Evolutionary conservation across 202 grass and related monocot genomes (phyloP).

Genomic region (Zizania palustris): DNA sequence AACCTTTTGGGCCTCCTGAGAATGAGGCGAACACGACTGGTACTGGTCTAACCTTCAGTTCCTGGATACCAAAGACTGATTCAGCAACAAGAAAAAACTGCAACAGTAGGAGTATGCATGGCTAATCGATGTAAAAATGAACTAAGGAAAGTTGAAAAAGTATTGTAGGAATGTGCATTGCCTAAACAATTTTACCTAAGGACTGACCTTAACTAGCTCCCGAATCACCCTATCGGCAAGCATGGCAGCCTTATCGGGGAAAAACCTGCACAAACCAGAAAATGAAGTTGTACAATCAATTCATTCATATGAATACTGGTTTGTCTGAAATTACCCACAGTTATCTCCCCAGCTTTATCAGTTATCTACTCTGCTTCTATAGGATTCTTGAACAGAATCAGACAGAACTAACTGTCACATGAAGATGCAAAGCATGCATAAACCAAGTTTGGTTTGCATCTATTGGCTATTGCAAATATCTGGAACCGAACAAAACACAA

Average conservation of each 20-base stretch:
- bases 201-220: conserved; percentile 81
- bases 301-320: neutral
- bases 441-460: neutral
- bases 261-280: conserved; percentile 60
- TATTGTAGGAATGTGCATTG: neutral
- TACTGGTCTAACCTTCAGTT: conserved; percentile 60
- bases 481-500: neutral
- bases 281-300: conserved; percentile 7
- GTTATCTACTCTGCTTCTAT: neutral
- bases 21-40: conserved; percentile 85
- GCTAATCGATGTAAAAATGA: neutral
- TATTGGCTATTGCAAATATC: neutral
- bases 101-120: too few relatives aligned
- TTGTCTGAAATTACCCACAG: too few relatives aligned
- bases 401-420: neutral
- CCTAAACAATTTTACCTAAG: neutral
- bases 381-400: neutral
- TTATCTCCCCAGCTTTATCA: neutral
- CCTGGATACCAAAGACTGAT: conserved; percentile 52
- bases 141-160: neutral
- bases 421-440: neutral
- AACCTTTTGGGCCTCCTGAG: conserved; percentile 90
- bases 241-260: conserved; percentile 73
- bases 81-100: neutral
- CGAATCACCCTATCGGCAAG: conserved; percentile 69